Conservation (phyloP, 106 monocot species). For the Ottelia alismoides region DNA sequence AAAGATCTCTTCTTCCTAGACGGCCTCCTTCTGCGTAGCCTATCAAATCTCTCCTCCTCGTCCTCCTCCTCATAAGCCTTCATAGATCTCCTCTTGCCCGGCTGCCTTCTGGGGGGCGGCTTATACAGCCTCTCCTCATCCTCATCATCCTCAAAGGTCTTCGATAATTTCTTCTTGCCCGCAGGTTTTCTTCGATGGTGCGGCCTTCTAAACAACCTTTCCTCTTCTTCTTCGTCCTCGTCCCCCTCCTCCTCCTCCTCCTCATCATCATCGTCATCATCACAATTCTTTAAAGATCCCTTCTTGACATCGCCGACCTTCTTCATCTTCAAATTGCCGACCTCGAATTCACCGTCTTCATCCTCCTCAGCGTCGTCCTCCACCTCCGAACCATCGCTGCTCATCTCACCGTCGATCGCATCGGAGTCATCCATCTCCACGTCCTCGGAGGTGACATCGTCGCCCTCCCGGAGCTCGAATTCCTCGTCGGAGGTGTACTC, state of each 20-base stretch:
- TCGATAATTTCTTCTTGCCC: slow-evolving; percentile 1
- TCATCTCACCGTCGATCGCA: neutral
- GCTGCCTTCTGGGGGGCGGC: too few species aligned
- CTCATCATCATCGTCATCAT: too few species aligned
- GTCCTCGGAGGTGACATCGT: neutral
- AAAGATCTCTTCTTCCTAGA: too few species aligned
- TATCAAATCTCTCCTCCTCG: too few species aligned
- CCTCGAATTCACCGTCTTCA: neutral
- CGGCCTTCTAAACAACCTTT: neutral
- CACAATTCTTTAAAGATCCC: neutral
- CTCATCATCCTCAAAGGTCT: too few species aligned
- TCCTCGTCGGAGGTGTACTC: slow-evolving; percentile 3
- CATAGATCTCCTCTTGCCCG: too few species aligned
- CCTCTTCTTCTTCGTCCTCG: neutral
- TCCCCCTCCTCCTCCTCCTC: slow-evolving; percentile 2
- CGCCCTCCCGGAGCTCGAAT: neutral
- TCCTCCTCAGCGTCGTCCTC: neutral
- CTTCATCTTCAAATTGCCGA: slow-evolving; percentile 2
- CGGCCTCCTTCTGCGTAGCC: too few species aligned
- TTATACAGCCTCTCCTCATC: too few species aligned
- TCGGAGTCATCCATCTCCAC: neutral
- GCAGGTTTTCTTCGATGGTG: neutral
- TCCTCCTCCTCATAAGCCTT: too few species aligned
- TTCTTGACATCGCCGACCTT: neutral
- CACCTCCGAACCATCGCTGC: neutral